These are phyloP conservation scores for Clonostachys sp. DNA, from an alignment of 2,329 filamentous ascomycete species.

Conservation along the genomic window DNA sequence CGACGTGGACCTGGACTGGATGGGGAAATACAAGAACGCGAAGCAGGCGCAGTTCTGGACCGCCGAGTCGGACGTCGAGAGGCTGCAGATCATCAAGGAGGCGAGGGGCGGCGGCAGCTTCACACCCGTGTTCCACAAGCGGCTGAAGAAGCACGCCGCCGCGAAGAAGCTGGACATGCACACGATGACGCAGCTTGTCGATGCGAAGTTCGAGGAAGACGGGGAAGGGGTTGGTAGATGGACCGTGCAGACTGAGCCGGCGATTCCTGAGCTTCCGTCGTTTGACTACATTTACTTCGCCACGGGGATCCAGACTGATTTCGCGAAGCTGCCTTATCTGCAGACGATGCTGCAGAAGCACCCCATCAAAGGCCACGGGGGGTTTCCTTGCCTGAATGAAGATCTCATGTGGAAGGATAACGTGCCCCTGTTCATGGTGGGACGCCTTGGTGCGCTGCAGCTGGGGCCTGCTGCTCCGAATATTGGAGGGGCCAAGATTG, in stretches of 20 bases:
- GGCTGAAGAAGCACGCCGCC: slow-evolving; percentile 56
- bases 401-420: slow-evolving; percentile 71
- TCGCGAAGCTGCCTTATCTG: slow-evolving; percentile 56
- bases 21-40: slow-evolving; percentile 76
- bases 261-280: slow-evolving; percentile 43
- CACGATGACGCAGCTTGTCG: slow-evolving; percentile 50
- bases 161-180: slow-evolving; percentile 48
- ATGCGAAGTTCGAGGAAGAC: slow-evolving; percentile 35
- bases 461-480: slow-evolving; percentile 72
- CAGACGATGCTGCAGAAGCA: slow-evolving; percentile 52
- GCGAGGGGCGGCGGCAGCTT: slow-evolving; percentile 76
- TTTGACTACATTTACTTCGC: slow-evolving; percentile 73
- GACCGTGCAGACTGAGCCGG: slow-evolving; percentile 45
- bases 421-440: slow-evolving; percentile 71
- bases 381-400: slow-evolving; percentile 69
- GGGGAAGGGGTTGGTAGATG: slow-evolving; percentile 24
- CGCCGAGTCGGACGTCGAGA: slow-evolving; percentile 66
- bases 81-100: slow-evolving; percentile 58
- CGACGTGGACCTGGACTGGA: slow-evolving; percentile 73
- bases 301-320: slow-evolving; percentile 65
- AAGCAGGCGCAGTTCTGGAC: slow-evolving; percentile 75
- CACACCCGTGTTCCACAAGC: slow-evolving; percentile 62
- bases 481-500: slow-evolving; percentile 66
- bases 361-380: slow-evolving; percentile 58
- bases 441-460: slow-evolving; percentile 60